A percentile compares a stretch with the other conserved stretches of the same genome.
Evolutionary conservation across 257 asterid genomes (phyloP).

Genomic region (Capsicum rhomboideum): DNA sequence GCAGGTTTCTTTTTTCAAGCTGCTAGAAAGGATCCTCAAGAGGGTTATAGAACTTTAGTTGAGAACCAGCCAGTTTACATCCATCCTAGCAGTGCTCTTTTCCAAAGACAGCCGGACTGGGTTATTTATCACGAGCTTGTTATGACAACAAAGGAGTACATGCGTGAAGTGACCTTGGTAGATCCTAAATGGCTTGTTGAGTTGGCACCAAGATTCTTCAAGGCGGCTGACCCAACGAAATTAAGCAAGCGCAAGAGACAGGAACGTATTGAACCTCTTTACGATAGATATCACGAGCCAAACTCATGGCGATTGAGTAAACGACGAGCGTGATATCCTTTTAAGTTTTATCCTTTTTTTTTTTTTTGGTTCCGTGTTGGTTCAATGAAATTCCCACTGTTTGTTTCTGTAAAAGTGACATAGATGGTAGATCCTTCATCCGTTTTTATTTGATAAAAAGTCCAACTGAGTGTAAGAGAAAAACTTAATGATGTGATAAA

Average conservation of each 20-base stretch:
- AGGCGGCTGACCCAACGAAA: conserved; percentile 81
- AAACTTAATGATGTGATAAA: neutral
- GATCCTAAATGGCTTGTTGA: conserved; percentile 98
- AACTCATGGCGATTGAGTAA: conserved; percentile 96
- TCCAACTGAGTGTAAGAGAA: neutral
- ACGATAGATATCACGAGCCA: conserved; percentile 88
- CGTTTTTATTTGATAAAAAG: neutral
- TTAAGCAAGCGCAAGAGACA: conserved; percentile 97
- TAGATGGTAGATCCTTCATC: neutral
- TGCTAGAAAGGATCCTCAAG: conserved; percentile 91
- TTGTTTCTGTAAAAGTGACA: conserved; percentile 3
- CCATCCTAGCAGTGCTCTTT: conserved; percentile 92
- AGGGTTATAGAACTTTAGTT: conserved; percentile 73
- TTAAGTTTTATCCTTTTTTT: no score
- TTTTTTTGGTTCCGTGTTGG: neutral
- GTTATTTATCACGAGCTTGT: conserved; percentile 89
- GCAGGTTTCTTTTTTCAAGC: conserved; percentile 95
- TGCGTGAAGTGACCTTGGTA: conserved; percentile 86
- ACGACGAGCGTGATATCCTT: conserved; percentile 56
- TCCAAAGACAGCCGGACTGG: conserved; percentile 96
- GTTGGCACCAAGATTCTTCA: conserved; percentile 88
- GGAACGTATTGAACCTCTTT: conserved; percentile 89
- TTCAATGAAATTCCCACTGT: neutral
- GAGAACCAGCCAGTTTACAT: conserved; percentile 92
- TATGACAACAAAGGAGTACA: conserved; percentile 92